Base-by-base conservation (phyloP, 305 asterid species). In the Solanum hybrid region DNA sequence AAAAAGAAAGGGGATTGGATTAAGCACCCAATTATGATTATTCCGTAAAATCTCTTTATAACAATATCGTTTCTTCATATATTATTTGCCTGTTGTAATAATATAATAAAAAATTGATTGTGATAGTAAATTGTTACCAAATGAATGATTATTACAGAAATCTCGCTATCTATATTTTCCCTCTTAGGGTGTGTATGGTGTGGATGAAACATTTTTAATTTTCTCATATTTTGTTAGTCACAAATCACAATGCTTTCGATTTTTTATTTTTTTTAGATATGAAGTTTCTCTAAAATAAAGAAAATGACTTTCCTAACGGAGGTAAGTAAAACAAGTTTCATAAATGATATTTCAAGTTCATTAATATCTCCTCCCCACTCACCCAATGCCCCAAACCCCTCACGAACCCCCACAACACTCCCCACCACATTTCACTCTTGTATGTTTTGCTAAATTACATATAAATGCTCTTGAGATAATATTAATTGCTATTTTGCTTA, bases 1-100 rank as follows among this genome's bases (percentile, higher is more conserved):
- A 88, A 91, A 92, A 87, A 89, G 87, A 38, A 36, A 89, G 90
- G 75, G 85, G 10, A 81, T 89, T 92, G 88, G 93, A 88, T 88
- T 86, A 88, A 78, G 88, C 91, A 92, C 77, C 40, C 35, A 29
- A 60, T 26, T 87, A 87, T 73, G 35, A 72, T 72, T 26, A 71
- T 10, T 24, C 0, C 0, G 15, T 69, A 69, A 10, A 66, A 24
- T 24, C 32, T 69, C 13, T 24, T 24, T 69, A 69, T 64, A 64
- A 64, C 13, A 64, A 64, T 64, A 64, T 64, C 27, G 27, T 64
- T 64, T 22, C 3, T 22, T 60, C 12, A 3, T 60, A 22, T 10
- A 66, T 66, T 2, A 1, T 66, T n/a, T 66, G 14, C 2, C 7
- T 64, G 0, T 0, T 60, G 2, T 3, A 64, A 64, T 64, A 64